Evolutionary conservation across 2,329 filamentous ascomycete genomes (phyloP).

Genomic region (Biscogniauxia mediterranea): DNA sequence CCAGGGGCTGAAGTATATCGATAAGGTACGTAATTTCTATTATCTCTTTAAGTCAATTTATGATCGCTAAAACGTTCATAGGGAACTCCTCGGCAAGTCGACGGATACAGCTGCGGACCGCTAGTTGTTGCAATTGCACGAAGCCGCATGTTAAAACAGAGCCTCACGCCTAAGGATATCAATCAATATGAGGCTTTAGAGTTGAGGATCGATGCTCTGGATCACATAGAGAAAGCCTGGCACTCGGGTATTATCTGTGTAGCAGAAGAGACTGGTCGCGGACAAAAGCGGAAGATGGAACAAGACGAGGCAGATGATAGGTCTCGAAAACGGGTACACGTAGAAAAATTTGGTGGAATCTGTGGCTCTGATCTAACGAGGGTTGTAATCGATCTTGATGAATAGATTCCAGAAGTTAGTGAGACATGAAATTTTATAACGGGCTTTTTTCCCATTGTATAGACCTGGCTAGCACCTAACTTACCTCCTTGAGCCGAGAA

Average conservation of each 20-base stretch:
- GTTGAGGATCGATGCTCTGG: background rate
- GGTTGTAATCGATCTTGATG: background rate
- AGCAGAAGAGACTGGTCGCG: background rate
- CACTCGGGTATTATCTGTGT: background rate
- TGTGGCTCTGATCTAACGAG: background rate
- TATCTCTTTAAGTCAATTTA: background rate
- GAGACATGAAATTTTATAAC: background rate
- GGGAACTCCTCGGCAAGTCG: background rate
- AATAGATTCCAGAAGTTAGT: background rate
- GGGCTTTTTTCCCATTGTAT: no score
- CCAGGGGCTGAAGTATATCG: background rate
- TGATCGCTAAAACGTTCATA: background rate
- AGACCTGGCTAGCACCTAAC: no score
- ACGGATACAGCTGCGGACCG: slow-evolving; percentile 1
- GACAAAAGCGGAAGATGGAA: background rate
- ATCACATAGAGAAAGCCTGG: background rate
- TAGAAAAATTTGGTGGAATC: background rate
- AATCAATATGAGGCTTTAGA: background rate
- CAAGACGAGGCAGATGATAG: background rate
- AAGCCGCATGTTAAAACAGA: slow-evolving; percentile 1
- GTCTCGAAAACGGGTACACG: background rate
- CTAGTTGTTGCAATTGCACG: slow-evolving; percentile 2
- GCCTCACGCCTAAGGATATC: background rate
- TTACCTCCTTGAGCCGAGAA: background rate
- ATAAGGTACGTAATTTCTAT: background rate